Percentiles rank a stretch among this genome's conserved stretches.
These are phyloP conservation scores for Tricholoma flavovirens DNA, from an alignment of 768 basidiomycete species.

Conservation along the genomic window DNA sequence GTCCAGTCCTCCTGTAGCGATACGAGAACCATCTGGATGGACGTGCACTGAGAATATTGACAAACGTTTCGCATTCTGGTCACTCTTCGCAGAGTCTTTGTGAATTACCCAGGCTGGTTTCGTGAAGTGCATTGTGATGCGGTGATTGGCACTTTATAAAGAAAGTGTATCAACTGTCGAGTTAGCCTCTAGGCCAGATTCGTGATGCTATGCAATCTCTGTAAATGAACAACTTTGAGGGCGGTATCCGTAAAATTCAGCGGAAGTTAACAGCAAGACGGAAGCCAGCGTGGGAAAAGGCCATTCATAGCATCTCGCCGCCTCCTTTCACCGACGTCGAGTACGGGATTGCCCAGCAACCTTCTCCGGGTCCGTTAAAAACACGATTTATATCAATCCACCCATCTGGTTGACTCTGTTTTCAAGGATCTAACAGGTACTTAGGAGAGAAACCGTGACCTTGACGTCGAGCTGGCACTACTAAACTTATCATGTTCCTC, in stretches of 20 bases:
- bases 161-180: neutral
- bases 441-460: no score
- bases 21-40: constrained; percentile 91
- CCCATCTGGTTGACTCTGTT: no score
- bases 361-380: no score
- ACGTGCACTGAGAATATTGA: constrained; percentile 93
- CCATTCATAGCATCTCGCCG: no score
- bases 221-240: neutral
- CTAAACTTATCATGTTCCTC: no score
- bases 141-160: neutral
- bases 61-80: constrained; percentile 56
- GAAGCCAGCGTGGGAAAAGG: neutral
- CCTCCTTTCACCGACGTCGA: no score
- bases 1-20: constrained; percentile 83
- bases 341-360: no score
- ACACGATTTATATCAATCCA: no score
- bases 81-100: constrained; percentile 64
- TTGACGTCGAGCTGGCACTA: no score
- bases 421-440: no score
- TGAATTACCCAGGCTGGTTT: constrained; percentile 88
- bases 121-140: constrained; percentile 68
- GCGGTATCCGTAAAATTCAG: no score
- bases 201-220: neutral
- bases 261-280: neutral
- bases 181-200: neutral